Conservation (phyloP, 1,284 basidiomycete species). For the Irpex lacteus region DNA sequence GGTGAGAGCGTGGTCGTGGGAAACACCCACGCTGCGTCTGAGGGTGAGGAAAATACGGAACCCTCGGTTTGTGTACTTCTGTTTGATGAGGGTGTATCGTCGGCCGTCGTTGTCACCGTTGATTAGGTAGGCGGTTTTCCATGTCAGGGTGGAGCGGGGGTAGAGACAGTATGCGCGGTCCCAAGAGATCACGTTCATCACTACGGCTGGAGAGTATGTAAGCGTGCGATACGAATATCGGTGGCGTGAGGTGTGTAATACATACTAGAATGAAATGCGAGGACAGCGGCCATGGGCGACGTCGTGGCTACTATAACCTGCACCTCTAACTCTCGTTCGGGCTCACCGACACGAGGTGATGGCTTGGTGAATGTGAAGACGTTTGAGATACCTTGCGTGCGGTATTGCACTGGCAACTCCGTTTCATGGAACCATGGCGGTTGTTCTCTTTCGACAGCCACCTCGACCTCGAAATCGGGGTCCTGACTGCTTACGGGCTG, state of each 20-base stretch:
- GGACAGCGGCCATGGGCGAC: slow-evolving; percentile 12
- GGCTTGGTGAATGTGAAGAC: slow-evolving; percentile 14
- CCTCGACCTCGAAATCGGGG: slow-evolving; percentile 16
- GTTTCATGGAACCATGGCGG: not conserved
- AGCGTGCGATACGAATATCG: not conserved
- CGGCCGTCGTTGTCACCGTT: slow-evolving; percentile 5
- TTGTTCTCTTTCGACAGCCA: slow-evolving; percentile 8
- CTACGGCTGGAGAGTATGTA: slow-evolving; percentile 32
- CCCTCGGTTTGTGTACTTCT: slow-evolving; percentile 22
- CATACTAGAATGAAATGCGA: slow-evolving; percentile 18
- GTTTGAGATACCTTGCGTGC: slow-evolving; percentile 2
- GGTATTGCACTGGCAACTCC: not conserved
- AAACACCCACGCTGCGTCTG: not conserved
- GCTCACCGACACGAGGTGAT: not conserved
- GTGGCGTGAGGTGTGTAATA: not conserved
- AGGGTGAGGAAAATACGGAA: slow-evolving; percentile 11
- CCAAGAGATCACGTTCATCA: slow-evolving; percentile 28
- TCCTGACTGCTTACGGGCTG: slow-evolving; percentile 19
- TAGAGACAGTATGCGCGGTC: slow-evolving; percentile 27
- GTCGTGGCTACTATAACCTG: slow-evolving; percentile 12
- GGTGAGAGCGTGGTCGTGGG: not conserved
- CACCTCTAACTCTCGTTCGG: slow-evolving; percentile 5
- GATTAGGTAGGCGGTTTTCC: slow-evolving; percentile 18
- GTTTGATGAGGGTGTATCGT: slow-evolving; percentile 18
- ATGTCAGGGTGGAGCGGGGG: slow-evolving; percentile 28